phyloP scores from a whole-genome alignment of 371 early-diverging fungal species.

The Mortierella sp. region DNA sequence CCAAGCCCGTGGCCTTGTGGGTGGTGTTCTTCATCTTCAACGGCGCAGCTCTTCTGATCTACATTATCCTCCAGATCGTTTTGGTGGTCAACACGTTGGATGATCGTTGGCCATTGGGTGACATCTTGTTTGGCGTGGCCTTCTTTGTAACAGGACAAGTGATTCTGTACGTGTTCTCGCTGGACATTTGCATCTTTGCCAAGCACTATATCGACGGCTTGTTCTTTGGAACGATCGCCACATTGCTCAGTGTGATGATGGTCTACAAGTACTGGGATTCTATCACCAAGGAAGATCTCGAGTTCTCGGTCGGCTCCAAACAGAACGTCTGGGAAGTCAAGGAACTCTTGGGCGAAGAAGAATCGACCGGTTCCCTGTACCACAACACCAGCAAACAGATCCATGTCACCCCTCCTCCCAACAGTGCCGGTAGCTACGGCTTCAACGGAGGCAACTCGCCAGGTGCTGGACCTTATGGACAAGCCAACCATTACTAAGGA shows the following conservation, averaged over 20 bases:
- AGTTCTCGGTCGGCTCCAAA: slow-evolving; percentile 94
- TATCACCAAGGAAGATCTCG: slow-evolving; percentile 97
- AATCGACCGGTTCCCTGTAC: slow-evolving; percentile 39
- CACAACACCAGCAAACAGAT: slow-evolving; percentile 16
- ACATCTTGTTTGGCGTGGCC: slow-evolving; percentile 87
- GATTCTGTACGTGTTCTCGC: slow-evolving; percentile 80
- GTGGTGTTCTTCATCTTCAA: slow-evolving; percentile 90
- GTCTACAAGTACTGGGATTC: slow-evolving; percentile 99
- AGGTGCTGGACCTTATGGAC: slow-evolving; percentile 33
- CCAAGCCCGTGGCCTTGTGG: slow-evolving; percentile 84
- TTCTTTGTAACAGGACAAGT: slow-evolving; percentile 92
- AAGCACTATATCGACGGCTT: slow-evolving; percentile 97
- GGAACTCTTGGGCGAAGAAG: slow-evolving; percentile 75
- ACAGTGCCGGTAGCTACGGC: slow-evolving; percentile 3
- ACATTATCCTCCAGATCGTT: slow-evolving; percentile 90
- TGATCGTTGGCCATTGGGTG: slow-evolving; percentile 96
- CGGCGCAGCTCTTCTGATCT: slow-evolving; percentile 82
- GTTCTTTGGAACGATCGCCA: slow-evolving; percentile 94
- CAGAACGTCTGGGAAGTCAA: slow-evolving; percentile 94
- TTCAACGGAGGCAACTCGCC: slow-evolving; percentile 12
- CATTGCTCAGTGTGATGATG: slow-evolving; percentile 97
- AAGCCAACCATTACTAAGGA: slow-evolving; percentile 43
- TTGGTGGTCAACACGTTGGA: slow-evolving; percentile 95
- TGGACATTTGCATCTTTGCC: slow-evolving; percentile 82
- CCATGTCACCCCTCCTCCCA: neutral